Evolutionary conservation across 768 basidiomycete genomes (phyloP), one percentile per base, ranked within the genome.

Genomic region (Glaciozyma martinii): DNA sequence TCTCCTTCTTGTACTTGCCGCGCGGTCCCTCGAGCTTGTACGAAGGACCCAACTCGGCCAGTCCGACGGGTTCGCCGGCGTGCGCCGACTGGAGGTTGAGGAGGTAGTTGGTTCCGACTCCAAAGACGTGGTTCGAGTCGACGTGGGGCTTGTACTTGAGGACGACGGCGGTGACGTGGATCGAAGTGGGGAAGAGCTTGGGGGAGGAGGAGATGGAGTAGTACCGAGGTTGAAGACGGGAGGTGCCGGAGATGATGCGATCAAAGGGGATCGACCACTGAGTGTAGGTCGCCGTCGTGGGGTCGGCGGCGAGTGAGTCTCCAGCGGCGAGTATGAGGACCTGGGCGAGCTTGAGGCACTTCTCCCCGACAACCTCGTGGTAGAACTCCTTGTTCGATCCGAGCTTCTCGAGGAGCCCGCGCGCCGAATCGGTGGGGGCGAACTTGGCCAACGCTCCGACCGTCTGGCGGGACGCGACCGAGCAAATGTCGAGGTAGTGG

Each of bases 171-270:
- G 95, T 99, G 72, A 92, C 86, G 77, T 99, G 95, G 71, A 99
- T 90, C 12, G 87, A 80, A 65, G 82, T 85, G n/a, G 93, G 84
- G 76, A 90, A 76, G 15, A 97, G 79, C 76, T 98, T 98, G 50
- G 95, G 92, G 67, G 89, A 91, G 25, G 93, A 97, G 13, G 95
- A 97, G 76, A 99, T 98, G 42, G 95, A 99, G 78, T 94, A 99
- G 80, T 89, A 99, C 62, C 95, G 87, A 42, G 95, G 92, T 76
- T 98, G 94, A 25, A 99, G 83, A 69, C 95, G 90, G 46, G 90
- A 85, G 65, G 94, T 86, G 58, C 88, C 86, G 10, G 93, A 97
- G 60, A 99, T 86, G 70, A 99, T 86, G 76, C 93, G 87, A 76
- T 99, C 95, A 76, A 99, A 95, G 56, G 95, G 94, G 71, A 98